These are phyloP conservation scores for Trichoderma orchidacearum DNA, from an alignment of 495 filamentous ascomycete genomes.

Conservation along the genomic window DNA sequence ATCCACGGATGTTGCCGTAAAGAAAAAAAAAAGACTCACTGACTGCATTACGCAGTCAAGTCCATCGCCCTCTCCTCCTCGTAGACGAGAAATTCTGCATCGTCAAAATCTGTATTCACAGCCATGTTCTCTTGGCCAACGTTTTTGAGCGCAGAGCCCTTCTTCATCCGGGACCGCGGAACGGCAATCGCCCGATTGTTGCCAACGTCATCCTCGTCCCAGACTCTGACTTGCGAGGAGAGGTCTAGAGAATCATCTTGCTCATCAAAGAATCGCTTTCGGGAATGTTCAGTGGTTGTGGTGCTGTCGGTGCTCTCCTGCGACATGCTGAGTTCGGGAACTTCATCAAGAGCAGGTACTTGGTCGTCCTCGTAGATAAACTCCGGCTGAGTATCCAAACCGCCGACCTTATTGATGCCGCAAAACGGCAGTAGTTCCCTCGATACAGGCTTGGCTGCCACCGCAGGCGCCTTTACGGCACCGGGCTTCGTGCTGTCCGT, in stretches of 20 bases:
- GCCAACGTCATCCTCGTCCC: conserved; percentile 7
- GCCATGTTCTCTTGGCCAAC: conserved; percentile 23
- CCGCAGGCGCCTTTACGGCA: conserved; percentile 6
- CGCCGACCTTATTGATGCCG: conserved; percentile 54
- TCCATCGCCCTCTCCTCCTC: neutral
- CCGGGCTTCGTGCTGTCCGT: conserved; percentile 11
- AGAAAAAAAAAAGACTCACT: too few species aligned
- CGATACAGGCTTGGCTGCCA: conserved; percentile 8
- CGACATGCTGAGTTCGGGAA: conserved; percentile 17
- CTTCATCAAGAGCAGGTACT: conserved; percentile 12
- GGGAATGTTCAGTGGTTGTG: conserved; percentile 6
- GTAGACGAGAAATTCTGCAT: conserved; percentile 36
- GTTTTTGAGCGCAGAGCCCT: neutral
- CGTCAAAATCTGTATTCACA: conserved; percentile 34
- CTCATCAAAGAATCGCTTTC: conserved; percentile 26
- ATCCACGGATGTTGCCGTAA: too few species aligned
- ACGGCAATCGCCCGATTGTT: conserved; percentile 25
- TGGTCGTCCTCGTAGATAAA: conserved; percentile 4
- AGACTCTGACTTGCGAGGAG: neutral
- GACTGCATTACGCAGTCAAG: neutral
- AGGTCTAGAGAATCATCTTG: conserved; percentile 6
- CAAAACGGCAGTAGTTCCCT: conserved; percentile 64
- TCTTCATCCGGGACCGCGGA: conserved; percentile 11
- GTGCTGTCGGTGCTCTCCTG: conserved; percentile 20
- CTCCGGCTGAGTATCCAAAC: conserved; percentile 29